Evolutionary conservation across 495 filamentous ascomycete genomes (phyloP).

Genomic region (Neurospora intermedia): DNA sequence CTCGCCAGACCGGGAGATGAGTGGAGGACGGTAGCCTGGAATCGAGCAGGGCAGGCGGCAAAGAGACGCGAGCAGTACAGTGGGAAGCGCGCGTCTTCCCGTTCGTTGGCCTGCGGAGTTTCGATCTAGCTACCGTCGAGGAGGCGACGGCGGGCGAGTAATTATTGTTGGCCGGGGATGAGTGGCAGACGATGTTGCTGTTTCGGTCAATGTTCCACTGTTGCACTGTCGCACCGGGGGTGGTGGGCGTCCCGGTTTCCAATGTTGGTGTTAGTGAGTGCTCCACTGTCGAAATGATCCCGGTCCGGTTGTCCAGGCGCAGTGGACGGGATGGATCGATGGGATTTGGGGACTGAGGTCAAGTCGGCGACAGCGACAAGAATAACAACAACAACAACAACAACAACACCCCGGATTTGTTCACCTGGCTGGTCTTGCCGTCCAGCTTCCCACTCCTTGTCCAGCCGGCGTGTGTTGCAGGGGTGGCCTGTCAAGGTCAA

Average conservation of each 20-base stretch:
- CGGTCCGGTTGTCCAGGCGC: neutral
- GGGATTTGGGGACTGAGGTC: neutral
- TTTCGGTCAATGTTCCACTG: neutral
- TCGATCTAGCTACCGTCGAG: slow-evolving; percentile 8
- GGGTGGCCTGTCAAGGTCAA: neutral
- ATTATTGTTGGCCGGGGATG: too few relatives aligned
- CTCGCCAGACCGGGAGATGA: slow-evolving; percentile 16
- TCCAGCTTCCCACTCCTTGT: neutral
- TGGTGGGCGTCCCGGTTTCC: neutral
- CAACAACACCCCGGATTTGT: neutral
- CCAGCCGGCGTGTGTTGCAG: neutral
- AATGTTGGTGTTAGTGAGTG: neutral
- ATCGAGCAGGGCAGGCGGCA: slow-evolving; percentile 18
- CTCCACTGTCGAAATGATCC: neutral
- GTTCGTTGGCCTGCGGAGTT: slow-evolving; percentile 2
- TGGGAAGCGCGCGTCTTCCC: slow-evolving; percentile 29
- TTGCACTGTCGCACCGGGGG: neutral
- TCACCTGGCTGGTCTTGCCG: neutral
- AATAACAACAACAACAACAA: neutral
- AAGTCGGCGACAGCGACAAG: neutral
- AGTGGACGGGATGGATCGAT: neutral
- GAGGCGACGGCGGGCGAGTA: neutral
- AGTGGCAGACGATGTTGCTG: neutral
- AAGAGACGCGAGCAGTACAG: slow-evolving; percentile 25
- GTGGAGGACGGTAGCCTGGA: slow-evolving; percentile 21